Conservation (phyloP, 2,329 filamentous ascomycete genomes). For the Huntiella omanensis region DNA sequence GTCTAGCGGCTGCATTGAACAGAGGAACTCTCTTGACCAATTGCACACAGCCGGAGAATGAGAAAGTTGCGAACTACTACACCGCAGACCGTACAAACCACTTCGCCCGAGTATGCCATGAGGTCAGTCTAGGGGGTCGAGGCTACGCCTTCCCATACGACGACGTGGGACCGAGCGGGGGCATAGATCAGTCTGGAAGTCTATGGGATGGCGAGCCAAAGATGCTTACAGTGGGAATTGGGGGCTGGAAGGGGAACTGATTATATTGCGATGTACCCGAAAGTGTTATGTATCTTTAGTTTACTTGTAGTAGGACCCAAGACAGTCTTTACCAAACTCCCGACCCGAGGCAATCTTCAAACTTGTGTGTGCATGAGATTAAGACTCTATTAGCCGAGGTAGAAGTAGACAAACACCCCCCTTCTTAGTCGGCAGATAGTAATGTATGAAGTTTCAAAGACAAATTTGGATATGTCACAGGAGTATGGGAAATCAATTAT, state of each 20-base stretch:
- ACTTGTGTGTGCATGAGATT: too few species aligned
- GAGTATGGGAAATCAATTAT: too few species aligned
- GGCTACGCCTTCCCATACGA: conserved; percentile 59
- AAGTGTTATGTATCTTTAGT: too few species aligned
- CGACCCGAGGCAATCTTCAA: too few species aligned
- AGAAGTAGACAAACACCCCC: too few species aligned
- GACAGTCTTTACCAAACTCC: too few species aligned
- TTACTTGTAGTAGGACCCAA: too few species aligned
- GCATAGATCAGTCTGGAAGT: conserved; percentile 41
- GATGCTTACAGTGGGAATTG: conserved; percentile 37
- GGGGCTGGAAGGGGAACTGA: conserved; percentile 19
- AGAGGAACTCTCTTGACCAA: conserved; percentile 45
- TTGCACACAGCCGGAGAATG: conserved; percentile 32
- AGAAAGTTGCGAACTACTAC: conserved; percentile 33
- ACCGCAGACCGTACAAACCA: conserved; percentile 39
- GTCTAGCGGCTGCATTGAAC: conserved; percentile 61
- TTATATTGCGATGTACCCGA: too few species aligned
- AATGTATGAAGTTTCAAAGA: too few species aligned
- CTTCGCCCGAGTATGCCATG: conserved; percentile 46
- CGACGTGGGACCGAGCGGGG: conserved; percentile 39
- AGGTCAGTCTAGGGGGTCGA: conserved; percentile 34
- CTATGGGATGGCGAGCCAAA: conserved; percentile 37
- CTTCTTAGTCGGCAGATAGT: too few species aligned
- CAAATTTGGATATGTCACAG: too few species aligned
- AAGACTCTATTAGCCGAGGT: too few species aligned